Evolutionary conservation across 306 rosid species (phyloP).

Genomic region (Rosa lucieae): DNA sequence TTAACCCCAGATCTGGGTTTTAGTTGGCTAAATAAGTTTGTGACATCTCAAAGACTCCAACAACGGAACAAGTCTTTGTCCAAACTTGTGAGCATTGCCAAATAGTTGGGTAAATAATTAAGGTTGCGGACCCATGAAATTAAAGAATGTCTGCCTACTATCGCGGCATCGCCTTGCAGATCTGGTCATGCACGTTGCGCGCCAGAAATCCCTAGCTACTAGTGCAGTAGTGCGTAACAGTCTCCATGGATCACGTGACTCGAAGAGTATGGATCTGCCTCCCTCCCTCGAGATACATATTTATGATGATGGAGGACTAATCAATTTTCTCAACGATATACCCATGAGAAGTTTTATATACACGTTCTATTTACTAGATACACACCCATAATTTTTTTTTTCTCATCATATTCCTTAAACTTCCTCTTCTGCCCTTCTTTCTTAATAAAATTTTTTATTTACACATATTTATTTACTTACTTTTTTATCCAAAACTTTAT

Average conservation of each 20-base stretch:
- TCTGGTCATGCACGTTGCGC: slow-evolving; percentile 1
- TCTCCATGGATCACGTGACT: not conserved
- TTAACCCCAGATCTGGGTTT: not conserved
- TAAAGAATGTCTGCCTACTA: not conserved
- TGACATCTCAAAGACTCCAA: not conserved
- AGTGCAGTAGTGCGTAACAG: not conserved
- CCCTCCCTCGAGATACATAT: not conserved
- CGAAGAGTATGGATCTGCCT: not conserved
- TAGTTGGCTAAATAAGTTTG: not conserved
- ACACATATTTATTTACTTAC: no score
- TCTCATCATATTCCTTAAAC: no score
- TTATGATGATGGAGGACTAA: not conserved
- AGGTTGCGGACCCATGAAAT: not conserved
- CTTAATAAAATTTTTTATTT: no score
- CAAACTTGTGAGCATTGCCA: not conserved
- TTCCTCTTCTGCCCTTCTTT: no score
- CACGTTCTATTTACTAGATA: no score
- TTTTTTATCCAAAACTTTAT: no score
- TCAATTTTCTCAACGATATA: not conserved
- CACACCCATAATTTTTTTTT: no score
- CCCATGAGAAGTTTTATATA: no score
- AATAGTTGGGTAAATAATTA: not conserved
- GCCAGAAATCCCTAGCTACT: not conserved
- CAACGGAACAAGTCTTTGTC: not conserved
- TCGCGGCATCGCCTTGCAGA: not conserved